A percentile compares a stretch with the other conserved stretches of the same genome.
These are phyloP conservation scores for Rosa lucieae DNA, from an alignment of 306 rosid species.

Conservation along the genomic window DNA sequence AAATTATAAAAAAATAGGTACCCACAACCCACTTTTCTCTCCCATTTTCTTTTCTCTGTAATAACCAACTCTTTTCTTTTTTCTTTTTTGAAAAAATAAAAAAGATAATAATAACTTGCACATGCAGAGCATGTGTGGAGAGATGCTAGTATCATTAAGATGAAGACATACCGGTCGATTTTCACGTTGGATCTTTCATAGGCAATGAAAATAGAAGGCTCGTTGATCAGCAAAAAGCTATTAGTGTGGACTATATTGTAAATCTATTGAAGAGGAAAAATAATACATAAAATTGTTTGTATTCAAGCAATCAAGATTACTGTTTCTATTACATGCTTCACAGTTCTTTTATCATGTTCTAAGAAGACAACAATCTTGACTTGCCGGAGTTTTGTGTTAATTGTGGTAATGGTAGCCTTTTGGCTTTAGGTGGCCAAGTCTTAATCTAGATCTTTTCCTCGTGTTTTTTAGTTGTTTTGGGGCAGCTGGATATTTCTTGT, in stretches of 20 bases:
- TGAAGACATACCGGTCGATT: not conserved
- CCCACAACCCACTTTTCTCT: too few relatives aligned
- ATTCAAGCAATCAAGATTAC: not conserved
- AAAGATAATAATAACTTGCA: too few relatives aligned
- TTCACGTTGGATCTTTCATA: too few relatives aligned
- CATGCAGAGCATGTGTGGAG: too few relatives aligned
- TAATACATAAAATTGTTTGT: not conserved
- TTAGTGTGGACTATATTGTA: not conserved
- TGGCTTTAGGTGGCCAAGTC: not conserved
- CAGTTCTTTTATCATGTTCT: not conserved
- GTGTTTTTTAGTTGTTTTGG: not conserved
- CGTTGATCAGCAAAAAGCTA: not conserved
- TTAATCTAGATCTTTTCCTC: not conserved
- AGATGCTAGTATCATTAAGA: too few relatives aligned
- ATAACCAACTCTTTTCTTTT: too few relatives aligned
- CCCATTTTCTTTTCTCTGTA: too few relatives aligned
- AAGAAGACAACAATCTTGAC: not conserved
- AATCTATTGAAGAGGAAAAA: not conserved
- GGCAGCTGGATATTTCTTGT: not conserved
- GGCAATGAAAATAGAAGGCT: too few relatives aligned
- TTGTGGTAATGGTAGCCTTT: not conserved
- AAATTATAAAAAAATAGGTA: too few relatives aligned
- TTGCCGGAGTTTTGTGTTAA: not conserved
- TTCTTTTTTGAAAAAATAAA: too few relatives aligned
- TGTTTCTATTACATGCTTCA: not conserved